These are phyloP conservation scores for Sugiyamaella americana DNA, from an alignment of 805 yeast genomes.

Conservation along the genomic window DNA sequence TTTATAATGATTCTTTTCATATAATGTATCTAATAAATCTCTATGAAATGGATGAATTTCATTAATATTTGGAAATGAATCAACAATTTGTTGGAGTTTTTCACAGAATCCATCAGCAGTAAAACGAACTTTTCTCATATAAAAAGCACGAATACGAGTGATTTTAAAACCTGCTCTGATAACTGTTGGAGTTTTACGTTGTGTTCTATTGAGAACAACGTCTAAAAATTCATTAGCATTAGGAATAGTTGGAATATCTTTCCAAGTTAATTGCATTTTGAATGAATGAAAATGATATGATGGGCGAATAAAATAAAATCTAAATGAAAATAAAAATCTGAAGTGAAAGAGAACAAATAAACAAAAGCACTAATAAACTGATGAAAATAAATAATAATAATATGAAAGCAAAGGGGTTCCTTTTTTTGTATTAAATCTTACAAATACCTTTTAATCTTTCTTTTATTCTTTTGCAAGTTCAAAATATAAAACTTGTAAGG, in stretches of 20 bases:
- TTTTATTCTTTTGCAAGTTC: no score
- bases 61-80: slow-evolving; percentile 92
- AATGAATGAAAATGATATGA: neutral
- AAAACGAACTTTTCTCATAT: slow-evolving; percentile 95
- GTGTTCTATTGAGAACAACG: slow-evolving; percentile 93
- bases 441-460: no score
- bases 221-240: slow-evolving; percentile 89
- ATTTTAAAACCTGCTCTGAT: slow-evolving; percentile 94
- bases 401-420: no score
- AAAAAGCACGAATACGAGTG: slow-evolving; percentile 92
- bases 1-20: slow-evolving; percentile 97
- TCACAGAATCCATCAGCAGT: slow-evolving; percentile 96
- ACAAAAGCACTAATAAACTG: no score
- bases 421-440: no score
- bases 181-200: slow-evolving; percentile 98
- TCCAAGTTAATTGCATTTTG: slow-evolving; percentile 93
- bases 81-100: slow-evolving; percentile 77
- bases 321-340: no score
- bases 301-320: neutral
- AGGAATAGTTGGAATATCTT: slow-evolving; percentile 95
- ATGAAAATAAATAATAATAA: no score
- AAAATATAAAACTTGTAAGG: no score
- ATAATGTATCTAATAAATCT: slow-evolving; percentile 94
- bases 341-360: no score
- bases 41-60: slow-evolving; percentile 98